A percentile compares a stretch with the other conserved stretches of the same genome.
Evolutionary conservation across 495 filamentous ascomycete genomes (phyloP).

Genomic region (Aspergillus ellipticus): DNA sequence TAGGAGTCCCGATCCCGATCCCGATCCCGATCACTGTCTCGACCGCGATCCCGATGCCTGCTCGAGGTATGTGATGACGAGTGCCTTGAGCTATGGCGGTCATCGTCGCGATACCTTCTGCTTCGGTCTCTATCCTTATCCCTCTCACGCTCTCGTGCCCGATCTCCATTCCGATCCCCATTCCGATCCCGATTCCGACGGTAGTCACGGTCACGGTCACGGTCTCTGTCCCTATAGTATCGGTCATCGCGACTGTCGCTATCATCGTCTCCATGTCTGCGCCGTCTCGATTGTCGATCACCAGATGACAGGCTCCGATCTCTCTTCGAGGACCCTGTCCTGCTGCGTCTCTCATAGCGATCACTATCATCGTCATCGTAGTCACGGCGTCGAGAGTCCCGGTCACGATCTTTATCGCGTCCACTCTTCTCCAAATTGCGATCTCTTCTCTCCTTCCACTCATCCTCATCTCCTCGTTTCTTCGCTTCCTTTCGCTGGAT

Average conservation of each 20-base stretch:
- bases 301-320: slow-evolving; percentile 33
- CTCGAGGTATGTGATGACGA: slow-evolving; percentile 28
- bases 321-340: slow-evolving; percentile 31
- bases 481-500: slow-evolving; percentile 43
- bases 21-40: slow-evolving; percentile 30
- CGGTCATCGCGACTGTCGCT: slow-evolving; percentile 25
- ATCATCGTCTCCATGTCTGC: slow-evolving; percentile 32
- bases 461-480: slow-evolving; percentile 34
- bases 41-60: slow-evolving; percentile 24
- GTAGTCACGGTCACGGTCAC: slow-evolving; percentile 29
- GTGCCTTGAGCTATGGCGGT: slow-evolving; percentile 33
- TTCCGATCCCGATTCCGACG: slow-evolving; percentile 43
- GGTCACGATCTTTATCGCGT: slow-evolving; percentile 36
- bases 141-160: slow-evolving; percentile 26
- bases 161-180: slow-evolving; percentile 36
- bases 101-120: slow-evolving; percentile 29
- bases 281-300: slow-evolving; percentile 30
- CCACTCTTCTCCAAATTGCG: slow-evolving; percentile 49
- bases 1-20: slow-evolving; percentile 33
- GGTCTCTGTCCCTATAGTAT: slow-evolving; percentile 30
- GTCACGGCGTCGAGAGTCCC: slow-evolving; percentile 26
- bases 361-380: slow-evolving; percentile 29
- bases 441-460: slow-evolving; percentile 48
- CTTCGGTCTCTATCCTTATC: slow-evolving; percentile 36
- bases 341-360: slow-evolving; percentile 26